Evolutionary conservation across 139 green algal species (phyloP).

Genomic region (Chlamydomonas schloesseri): DNA sequence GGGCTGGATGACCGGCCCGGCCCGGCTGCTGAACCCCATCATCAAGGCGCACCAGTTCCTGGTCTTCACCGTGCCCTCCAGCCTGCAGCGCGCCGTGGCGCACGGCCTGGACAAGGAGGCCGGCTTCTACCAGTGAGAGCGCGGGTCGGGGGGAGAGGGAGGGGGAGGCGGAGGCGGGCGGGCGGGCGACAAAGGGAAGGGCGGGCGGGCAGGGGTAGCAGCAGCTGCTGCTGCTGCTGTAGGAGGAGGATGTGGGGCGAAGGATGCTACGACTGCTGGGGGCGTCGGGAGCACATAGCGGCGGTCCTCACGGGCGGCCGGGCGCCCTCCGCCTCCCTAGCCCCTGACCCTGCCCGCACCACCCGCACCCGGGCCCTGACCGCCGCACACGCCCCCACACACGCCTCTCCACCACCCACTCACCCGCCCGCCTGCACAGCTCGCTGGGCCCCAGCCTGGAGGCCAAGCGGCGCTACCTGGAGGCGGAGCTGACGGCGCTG

Average conservation of each 20-base stretch:
- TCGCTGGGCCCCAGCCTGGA: slow-evolving; percentile 31
- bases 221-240: no score
- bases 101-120: slow-evolving; percentile 76
- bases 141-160: not conserved
- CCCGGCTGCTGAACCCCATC: slow-evolving; percentile 72
- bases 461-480: slow-evolving; percentile 34
- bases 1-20: slow-evolving; percentile 82
- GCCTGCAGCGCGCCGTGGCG: slow-evolving; percentile 80
- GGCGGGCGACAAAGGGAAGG: no score
- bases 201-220: not conserved
- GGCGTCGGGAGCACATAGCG: no score
- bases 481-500: slow-evolving; percentile 46
- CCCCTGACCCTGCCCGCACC: no score
- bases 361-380: no score
- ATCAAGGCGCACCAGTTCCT: slow-evolving; percentile 89
- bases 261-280: no score
- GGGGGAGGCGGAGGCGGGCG: not conserved
- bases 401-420: not conserved
- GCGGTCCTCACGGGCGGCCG: no score
- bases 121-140: slow-evolving; percentile 73
- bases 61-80: slow-evolving; percentile 82
- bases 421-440: not conserved
- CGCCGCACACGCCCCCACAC: not conserved
- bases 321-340: no score
- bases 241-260: no score